Percentiles rank a stretch among this genome's conserved stretches.
phyloP scores from a whole-genome alignment of 78 protist genomes.

The Monosiga brevicollis region DNA sequence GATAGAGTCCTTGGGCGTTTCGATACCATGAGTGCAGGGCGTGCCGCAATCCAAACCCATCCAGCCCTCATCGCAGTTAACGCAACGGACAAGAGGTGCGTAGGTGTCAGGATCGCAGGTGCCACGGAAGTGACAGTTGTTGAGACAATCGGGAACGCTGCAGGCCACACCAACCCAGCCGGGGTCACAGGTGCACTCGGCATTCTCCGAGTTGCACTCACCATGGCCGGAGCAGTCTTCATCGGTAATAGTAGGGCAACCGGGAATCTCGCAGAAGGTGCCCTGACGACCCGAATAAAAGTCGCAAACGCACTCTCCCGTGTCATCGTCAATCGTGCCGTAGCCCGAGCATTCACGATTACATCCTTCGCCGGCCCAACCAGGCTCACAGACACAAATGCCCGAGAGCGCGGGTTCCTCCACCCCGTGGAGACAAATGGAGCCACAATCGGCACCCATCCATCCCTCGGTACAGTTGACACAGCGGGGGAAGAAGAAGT shows the following conservation, averaged over 20 bases:
- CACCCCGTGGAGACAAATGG: not conserved
- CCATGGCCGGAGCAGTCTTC: not conserved
- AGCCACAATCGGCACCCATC: not conserved
- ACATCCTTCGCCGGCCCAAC: conserved; percentile 1
- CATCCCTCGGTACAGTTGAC: not conserved
- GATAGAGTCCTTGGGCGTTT: not conserved
- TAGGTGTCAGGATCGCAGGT: not conserved
- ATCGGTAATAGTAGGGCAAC: not conserved
- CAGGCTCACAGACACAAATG: not conserved
- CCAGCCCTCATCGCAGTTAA: not conserved
- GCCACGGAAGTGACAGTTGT: not conserved
- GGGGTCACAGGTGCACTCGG: not conserved
- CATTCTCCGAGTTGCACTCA: not conserved
- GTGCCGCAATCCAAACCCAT: not conserved
- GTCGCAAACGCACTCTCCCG: not conserved
- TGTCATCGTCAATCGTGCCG: not conserved
- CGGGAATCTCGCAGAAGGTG: not conserved
- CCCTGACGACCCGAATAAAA: not conserved
- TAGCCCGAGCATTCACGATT: not conserved
- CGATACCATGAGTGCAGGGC: not conserved
- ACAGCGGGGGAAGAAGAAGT: not conserved
- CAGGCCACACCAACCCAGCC: not conserved
- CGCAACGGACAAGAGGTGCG: not conserved
- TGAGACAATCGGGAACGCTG: not conserved
- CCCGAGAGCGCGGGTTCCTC: not conserved